Evolutionary conservation across 1,139 yeast species (phyloP).

Genomic region (Tardiomyces digboiensis): DNA sequence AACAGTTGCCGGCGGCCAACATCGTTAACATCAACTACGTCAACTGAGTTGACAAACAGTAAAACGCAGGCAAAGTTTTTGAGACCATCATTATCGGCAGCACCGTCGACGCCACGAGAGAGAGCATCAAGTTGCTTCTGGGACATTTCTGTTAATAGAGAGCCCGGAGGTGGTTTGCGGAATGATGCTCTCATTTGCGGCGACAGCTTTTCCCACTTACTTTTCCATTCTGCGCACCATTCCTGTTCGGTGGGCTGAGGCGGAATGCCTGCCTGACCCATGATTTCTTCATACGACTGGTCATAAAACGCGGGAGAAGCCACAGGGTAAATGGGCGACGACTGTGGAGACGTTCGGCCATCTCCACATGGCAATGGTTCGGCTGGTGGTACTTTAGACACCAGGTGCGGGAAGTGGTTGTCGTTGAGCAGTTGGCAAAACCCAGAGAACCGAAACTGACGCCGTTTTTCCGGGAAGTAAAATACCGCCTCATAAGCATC

Average conservation of each 20-base stretch:
- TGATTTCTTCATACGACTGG: not conserved
- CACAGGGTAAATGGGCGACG: slow-evolving; percentile 6
- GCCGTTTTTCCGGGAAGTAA: slow-evolving; percentile 50
- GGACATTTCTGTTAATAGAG: slow-evolving; percentile 46
- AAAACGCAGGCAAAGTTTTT: slow-evolving; percentile 64
- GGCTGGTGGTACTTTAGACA: not conserved
- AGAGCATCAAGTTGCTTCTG: slow-evolving; percentile 57
- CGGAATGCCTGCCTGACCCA: not conserved
- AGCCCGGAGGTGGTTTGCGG: slow-evolving; percentile 64
- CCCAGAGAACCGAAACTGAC: slow-evolving; percentile 69
- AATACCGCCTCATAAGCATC: slow-evolving; percentile 66
- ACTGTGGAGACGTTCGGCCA: slow-evolving; percentile 2
- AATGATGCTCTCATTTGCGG: slow-evolving; percentile 52
- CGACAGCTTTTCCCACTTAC: slow-evolving; percentile 57
- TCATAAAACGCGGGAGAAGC: slow-evolving; percentile 4
- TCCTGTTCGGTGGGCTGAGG: slow-evolving; percentile 50
- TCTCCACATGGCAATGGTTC: not conserved
- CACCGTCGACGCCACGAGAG: slow-evolving; percentile 77
- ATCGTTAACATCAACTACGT: slow-evolving; percentile 43
- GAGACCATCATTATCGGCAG: slow-evolving; percentile 56
- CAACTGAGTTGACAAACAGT: slow-evolving; percentile 65
- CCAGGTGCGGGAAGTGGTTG: slow-evolving; percentile 3
- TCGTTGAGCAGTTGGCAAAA: slow-evolving; percentile 36
- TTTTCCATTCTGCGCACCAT: slow-evolving; percentile 51
- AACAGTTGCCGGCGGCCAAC: slow-evolving; percentile 33